phyloP scores from a whole-genome alignment of 192 early-diverging fungal genomes.

The Linnemannia zychae region DNA sequence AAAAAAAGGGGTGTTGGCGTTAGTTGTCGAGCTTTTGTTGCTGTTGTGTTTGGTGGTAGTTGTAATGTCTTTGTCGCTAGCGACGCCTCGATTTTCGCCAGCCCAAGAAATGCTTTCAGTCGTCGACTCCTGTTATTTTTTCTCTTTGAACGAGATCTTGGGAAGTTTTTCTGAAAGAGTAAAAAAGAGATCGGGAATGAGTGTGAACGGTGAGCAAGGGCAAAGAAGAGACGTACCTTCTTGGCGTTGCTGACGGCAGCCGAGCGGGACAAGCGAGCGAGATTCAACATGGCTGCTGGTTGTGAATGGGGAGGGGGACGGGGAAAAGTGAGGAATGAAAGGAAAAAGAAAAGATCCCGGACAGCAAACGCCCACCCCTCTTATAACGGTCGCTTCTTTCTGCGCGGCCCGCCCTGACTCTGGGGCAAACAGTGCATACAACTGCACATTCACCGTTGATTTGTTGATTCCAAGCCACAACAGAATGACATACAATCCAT shows the following conservation, averaged over 20 bases:
- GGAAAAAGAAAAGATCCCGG: conserved; percentile 12
- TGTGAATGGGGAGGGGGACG: background rate
- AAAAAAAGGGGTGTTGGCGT: background rate
- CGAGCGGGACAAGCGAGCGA: conserved; percentile 51
- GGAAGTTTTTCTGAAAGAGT: background rate
- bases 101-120: background rate
- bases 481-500: no score
- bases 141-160: conserved; percentile 19
- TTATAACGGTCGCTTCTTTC: background rate
- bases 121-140: background rate
- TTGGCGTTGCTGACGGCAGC: conserved; percentile 30
- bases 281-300: conserved; percentile 42
- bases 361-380: background rate
- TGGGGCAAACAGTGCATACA: background rate
- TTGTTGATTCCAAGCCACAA: conserved; percentile 14
- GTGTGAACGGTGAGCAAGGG: background rate
- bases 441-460: background rate
- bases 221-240: conserved; percentile 21
- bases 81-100: background rate
- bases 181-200: conserved; percentile 8
- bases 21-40: background rate
- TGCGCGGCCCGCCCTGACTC: background rate
- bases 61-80: conserved; percentile 1
- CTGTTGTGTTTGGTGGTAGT: background rate
- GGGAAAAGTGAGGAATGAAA: background rate